phyloP scores from a whole-genome alignment of 1,139 yeast genomes.

The Meyerozyma sp. region DNA sequence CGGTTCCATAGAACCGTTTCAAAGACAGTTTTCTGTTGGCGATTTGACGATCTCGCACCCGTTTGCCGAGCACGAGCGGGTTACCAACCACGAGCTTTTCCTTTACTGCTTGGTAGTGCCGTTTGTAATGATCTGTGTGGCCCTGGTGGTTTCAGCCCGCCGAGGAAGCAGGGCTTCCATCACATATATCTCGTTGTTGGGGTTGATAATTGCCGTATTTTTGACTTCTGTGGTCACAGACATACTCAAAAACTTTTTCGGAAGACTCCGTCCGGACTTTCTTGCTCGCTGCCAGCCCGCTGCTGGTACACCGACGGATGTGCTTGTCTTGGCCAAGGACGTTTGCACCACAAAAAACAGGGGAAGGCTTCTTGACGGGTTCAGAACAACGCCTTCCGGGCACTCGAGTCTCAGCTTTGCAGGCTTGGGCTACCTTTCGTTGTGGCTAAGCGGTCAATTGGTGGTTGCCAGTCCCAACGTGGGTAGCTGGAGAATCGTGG shows the following conservation, averaged over 20 bases:
- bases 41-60: conserved; percentile 43
- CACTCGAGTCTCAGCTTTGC: conserved; percentile 64
- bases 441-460: conserved; percentile 65
- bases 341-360: conserved; percentile 54
- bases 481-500: conserved; percentile 52
- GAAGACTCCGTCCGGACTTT: conserved; percentile 77
- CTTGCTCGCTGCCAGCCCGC: conserved; percentile 62
- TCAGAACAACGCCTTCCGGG: conserved; percentile 76
- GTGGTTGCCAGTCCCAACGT: conserved; percentile 28
- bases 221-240: conserved; percentile 43
- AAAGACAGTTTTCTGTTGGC: conserved; percentile 55
- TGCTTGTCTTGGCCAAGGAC: conserved; percentile 48
- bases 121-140: conserved; percentile 16
- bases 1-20: conserved; percentile 52
- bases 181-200: conserved; percentile 35
- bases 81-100: conserved; percentile 28
- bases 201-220: conserved; percentile 34
- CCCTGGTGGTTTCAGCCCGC: conserved; percentile 24
- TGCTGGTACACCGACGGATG: conserved; percentile 41
- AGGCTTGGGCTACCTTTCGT: conserved; percentile 58
- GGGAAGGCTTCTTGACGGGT: conserved; percentile 54
- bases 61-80: conserved; percentile 39
- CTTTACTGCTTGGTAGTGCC: conserved; percentile 39
- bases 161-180: conserved; percentile 33
- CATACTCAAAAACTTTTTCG: conserved; percentile 62